Conservation (phyloP, 2,329 filamentous ascomycete genomes). For the Ophiocordyceps sinensis region DNA sequence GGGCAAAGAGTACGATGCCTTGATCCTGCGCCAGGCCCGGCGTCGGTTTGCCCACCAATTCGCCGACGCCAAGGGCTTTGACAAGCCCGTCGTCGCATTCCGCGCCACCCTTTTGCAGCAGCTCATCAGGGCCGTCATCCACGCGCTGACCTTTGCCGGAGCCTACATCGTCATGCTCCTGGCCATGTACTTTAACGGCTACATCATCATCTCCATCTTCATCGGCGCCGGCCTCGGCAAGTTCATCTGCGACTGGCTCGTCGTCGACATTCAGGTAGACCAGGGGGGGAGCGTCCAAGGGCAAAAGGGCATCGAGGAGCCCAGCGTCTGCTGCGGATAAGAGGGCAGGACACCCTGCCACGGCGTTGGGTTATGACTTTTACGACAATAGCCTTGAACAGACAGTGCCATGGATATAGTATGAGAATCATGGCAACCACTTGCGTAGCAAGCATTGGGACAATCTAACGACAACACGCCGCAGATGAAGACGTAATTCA, state of each 20-base stretch:
- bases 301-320: conserved; percentile 24
- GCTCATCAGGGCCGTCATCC: conserved; percentile 46
- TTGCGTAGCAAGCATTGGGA: no score
- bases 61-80: conserved; percentile 9
- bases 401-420: no score
- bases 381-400: no score
- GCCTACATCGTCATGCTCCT: conserved; percentile 66
- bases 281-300: conserved; percentile 7
- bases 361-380: no score
- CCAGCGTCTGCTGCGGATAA: conserved; percentile 29
- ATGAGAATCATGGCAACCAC: no score
- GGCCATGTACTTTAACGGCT: conserved; percentile 50
- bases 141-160: conserved; percentile 56
- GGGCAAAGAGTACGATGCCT: conserved; percentile 56
- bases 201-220: conserved; percentile 68
- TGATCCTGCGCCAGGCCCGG: conserved; percentile 38
- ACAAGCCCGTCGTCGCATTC: conserved; percentile 17
- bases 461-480: no score
- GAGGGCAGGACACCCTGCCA: neutral
- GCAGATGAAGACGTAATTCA: no score
- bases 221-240: conserved; percentile 36
- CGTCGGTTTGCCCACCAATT: conserved; percentile 10
- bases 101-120: conserved; percentile 51
- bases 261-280: conserved; percentile 23
- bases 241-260: conserved; percentile 40